A percentile compares a stretch with the other conserved stretches of the same genome.
Evolutionary conservation across 208 protist genomes (phyloP).

Genomic region (Acanthamoeba culbertsoni): DNA sequence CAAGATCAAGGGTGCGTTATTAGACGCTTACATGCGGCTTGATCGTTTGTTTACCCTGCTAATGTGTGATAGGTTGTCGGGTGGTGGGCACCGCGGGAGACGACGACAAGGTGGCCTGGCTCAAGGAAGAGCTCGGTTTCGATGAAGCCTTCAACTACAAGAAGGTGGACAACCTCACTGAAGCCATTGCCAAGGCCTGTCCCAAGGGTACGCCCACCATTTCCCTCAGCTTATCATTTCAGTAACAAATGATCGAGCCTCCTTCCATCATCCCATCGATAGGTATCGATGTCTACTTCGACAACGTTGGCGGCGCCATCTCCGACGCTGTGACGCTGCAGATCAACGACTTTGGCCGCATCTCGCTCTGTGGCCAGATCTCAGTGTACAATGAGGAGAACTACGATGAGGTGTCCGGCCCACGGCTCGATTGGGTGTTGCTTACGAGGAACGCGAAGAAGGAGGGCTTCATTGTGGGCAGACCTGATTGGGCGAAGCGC

Average conservation of each 20-base stretch:
- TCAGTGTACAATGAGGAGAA: not conserved
- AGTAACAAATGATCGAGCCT: not conserved
- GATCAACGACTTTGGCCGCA: conserved; percentile 50
- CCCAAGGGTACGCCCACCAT: not conserved
- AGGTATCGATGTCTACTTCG: not conserved
- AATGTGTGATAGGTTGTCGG: conserved; percentile 7
- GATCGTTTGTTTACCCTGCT: not conserved
- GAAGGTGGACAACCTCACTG: not conserved
- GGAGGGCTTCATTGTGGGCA: not conserved
- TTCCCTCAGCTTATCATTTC: not conserved
- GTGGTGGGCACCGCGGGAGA: conserved; percentile 67
- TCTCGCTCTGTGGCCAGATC: conserved; percentile 68
- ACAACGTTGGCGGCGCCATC: conserved; percentile 79
- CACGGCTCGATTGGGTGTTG: not conserved
- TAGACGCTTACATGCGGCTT: not conserved
- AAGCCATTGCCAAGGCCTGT: not conserved
- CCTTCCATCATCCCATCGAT: too few relatives aligned
- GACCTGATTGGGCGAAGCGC: not conserved
- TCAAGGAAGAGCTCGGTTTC: not conserved
- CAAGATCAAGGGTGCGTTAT: not conserved
- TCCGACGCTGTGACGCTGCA: conserved; percentile 30
- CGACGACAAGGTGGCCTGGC: conserved; percentile 68
- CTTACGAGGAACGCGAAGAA: not conserved
- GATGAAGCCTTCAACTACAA: conserved; percentile 24
- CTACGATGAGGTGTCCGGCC: not conserved